A percentile compares a stretch with the other conserved stretches of the same genome.
Evolutionary conservation across 2,329 filamentous ascomycete species (phyloP).

Genomic region (Clarireedia sp.): DNA sequence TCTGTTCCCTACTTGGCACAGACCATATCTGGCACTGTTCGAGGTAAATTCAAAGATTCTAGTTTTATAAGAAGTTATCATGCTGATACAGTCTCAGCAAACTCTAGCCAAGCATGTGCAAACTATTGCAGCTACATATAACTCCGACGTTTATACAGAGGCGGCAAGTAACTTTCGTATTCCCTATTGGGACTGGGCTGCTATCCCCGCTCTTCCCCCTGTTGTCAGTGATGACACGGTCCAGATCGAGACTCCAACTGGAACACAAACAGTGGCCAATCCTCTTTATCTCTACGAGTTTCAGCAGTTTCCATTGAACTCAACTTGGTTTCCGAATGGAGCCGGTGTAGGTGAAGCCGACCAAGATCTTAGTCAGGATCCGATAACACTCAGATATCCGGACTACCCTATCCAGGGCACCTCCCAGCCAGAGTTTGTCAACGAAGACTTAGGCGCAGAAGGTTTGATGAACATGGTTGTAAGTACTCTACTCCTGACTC

Average conservation of each 20-base stretch:
- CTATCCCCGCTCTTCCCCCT: conserved; percentile 35
- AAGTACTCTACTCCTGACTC: neutral
- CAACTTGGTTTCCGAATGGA: conserved; percentile 25
- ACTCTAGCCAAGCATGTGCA: conserved; percentile 39
- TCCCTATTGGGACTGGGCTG: conserved; percentile 41
- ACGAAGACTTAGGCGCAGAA: neutral
- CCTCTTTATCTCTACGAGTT: conserved; percentile 44
- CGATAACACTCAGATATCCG: neutral
- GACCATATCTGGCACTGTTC: conserved; percentile 44
- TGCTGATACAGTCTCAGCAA: conserved; percentile 30
- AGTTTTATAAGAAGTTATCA: no score
- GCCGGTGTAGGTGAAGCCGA: neutral
- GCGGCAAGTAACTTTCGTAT: conserved; percentile 35
- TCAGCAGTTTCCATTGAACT: conserved; percentile 30
- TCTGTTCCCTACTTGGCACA: conserved; percentile 38
- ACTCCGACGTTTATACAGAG: conserved; percentile 32
- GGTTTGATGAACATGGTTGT: neutral
- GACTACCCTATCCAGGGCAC: neutral
- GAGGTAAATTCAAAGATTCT: conserved; percentile 30
- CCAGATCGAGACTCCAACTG: conserved; percentile 22
- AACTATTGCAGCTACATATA: conserved; percentile 33
- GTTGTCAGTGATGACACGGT: conserved; percentile 25
- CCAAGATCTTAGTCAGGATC: conserved; percentile 14
- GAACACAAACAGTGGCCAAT: conserved; percentile 33
- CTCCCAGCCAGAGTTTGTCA: neutral